Percentiles rank a stretch among this genome's conserved stretches.
Conservation (phyloP, 208 protist species). For the Balamuthia mandrillaris region DNA sequence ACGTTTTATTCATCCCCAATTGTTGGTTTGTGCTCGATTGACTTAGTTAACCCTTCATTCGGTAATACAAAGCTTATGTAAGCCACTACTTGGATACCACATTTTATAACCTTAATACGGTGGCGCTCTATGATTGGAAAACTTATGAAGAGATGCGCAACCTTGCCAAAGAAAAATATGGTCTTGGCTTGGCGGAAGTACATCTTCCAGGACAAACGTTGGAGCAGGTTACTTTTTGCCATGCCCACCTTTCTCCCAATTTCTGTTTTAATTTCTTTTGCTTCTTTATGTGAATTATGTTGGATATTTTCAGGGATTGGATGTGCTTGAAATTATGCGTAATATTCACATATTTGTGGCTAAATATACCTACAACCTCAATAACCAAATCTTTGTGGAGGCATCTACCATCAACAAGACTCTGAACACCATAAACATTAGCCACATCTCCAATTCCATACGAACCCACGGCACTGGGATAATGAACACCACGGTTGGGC, state of each 20-base stretch:
- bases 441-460: constrained; percentile 94
- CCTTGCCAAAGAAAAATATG: constrained; percentile 86
- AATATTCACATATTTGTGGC: constrained; percentile 95
- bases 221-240: constrained; percentile 75
- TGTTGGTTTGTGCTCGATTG: not conserved
- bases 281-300: not conserved
- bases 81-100: constrained; percentile 88
- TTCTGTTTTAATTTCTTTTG: constrained; percentile 26
- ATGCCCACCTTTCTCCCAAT: not conserved
- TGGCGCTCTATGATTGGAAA: constrained; percentile 89
- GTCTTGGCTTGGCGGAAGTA: constrained; percentile 80
- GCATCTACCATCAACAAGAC: constrained; percentile 83
- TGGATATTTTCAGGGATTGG: constrained; percentile 72
- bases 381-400: constrained; percentile 94
- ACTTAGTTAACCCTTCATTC: not conserved
- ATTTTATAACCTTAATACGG: constrained; percentile 95
- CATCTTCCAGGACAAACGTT: constrained; percentile 87
- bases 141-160: constrained; percentile 94
- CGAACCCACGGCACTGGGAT: constrained; percentile 94
- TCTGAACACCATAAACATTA: constrained; percentile 91
- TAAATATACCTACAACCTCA: constrained; percentile 95
- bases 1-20: not conserved
- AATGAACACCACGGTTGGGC: constrained; percentile 87
- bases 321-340: constrained; percentile 94
- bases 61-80: constrained; percentile 55